Evolutionary conservation across 192 early-diverging fungal species (phyloP).

Genomic region (Gryganskiella cystojenkinii): DNA sequence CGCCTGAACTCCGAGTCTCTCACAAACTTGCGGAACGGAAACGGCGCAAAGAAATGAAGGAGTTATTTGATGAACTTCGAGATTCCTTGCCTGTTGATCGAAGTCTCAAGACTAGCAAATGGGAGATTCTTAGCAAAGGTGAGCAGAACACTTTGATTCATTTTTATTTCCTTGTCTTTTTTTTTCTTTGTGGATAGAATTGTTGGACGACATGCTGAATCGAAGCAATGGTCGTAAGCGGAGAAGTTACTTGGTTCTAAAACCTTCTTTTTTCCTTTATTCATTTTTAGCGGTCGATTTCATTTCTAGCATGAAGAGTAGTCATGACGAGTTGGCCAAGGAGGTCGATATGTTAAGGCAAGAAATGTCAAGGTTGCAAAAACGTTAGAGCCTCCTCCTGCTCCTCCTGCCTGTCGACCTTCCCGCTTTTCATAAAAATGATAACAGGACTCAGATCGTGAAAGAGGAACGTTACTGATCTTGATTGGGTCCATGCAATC

Average conservation of each 20-base stretch:
- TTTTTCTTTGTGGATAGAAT: no score
- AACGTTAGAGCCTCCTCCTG: conserved; percentile 13
- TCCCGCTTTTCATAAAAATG: no score
- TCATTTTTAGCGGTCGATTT: conserved; percentile 61
- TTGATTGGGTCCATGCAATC: no score
- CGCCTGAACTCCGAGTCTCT: conserved; percentile 83
- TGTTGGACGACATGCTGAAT: no score
- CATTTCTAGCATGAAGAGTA: conserved; percentile 59
- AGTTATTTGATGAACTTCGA: conserved; percentile 87
- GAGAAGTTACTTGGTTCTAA: no score
- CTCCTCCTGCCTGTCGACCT: no score
- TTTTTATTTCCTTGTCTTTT: no score
- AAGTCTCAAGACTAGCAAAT: conserved; percentile 85
- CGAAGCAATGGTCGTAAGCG: no score
- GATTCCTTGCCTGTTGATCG: conserved; percentile 83
- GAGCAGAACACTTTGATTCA: no score
- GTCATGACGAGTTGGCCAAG: conserved; percentile 58
- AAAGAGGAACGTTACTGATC: no score
- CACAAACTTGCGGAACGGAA: conserved; percentile 92
- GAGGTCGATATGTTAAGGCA: conserved; percentile 60
- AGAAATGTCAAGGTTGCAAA: conserved; percentile 50
- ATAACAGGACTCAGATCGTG: no score
- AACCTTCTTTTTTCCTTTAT: not conserved
- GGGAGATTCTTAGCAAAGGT: conserved; percentile 92
- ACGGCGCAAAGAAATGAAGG: conserved; percentile 91